phyloP scores from a whole-genome alignment of 257 asterid genomes.

The Penstemon davidsonii region DNA sequence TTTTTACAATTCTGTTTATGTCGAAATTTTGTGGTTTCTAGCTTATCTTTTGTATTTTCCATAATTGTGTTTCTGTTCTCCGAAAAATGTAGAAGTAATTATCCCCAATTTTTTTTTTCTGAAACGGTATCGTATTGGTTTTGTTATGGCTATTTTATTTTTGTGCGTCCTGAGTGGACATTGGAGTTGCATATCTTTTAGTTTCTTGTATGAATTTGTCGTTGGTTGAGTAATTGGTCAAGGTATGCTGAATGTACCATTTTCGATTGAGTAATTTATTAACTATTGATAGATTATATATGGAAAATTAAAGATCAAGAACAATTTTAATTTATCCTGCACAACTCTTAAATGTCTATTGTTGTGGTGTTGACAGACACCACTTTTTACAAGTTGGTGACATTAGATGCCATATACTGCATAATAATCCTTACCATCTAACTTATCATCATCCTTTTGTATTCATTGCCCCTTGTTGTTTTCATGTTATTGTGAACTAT shows the following conservation, averaged over 20 bases:
- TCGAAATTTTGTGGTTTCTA: constrained; percentile 6
- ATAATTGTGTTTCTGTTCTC: neutral
- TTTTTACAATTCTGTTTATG: neutral
- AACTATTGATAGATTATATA: neutral
- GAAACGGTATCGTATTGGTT: constrained; percentile 3
- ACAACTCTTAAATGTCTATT: neutral
- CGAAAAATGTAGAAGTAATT: constrained; percentile 5
- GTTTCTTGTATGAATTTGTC: neutral
- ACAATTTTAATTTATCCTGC: neutral
- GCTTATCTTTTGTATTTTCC: neutral
- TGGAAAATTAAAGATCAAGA: constrained; percentile 8
- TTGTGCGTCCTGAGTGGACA: neutral
- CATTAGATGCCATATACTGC: neutral
- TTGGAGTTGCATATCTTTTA: constrained; percentile 1
- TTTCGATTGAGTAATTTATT: neutral
- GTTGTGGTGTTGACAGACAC: neutral
- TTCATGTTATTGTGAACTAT: neutral
- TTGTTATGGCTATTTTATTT: neutral
- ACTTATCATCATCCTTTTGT: constrained; percentile 3
- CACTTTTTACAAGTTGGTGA: neutral
- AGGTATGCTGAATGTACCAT: constrained; percentile 9
- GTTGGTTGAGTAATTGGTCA: neutral
- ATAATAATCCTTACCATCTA: constrained; percentile 4
- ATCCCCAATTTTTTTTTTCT: neutral
- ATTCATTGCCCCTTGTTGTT: neutral